Base-by-base conservation (phyloP, 352 stramenopile species). In the Globisporangium paroecandrum region DNA sequence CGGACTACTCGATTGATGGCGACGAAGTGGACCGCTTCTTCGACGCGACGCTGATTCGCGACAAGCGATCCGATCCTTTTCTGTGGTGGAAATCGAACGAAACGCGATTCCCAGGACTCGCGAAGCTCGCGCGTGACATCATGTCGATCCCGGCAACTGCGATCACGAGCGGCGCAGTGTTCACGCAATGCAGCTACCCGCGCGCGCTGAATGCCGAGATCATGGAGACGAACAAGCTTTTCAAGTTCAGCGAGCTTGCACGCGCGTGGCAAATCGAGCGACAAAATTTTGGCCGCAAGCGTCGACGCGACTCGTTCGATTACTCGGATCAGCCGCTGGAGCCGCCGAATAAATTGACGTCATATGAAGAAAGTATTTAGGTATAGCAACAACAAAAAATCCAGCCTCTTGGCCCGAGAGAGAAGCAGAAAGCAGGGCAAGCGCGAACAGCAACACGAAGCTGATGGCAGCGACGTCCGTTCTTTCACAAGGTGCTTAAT, bases 331-430 rank as follows among this genome's bases (percentile, higher is more conserved):
- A 76, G 7, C 71, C 79, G 20, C 68, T 91, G 60, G 82, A 91
- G 43, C 74, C 78, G 13, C 75, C 81, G 38, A 64, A 70, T 59
- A 91, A 90, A 73, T 71, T 90, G 69, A 62, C 82, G 66, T 79
- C 85, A 75, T 91, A 90, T 86, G 85, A 93, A 87, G 85, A 93
- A 85, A 93, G 85, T 90, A 93, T 93, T 90, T 93, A 93, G 82
- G 71, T 51, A 43, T 47, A 65, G 43, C 60, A 65, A 4, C 15
- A 51, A 47, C 38, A 47, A 38, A 1, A 24, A n/a, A 24, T 2
- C 22, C 43, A 51, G 43, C 43, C 43, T 6, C 43, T 22, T 3
- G 43, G 8, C 6, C 43, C 43, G 18, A 51, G 18, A 24, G 5
- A 7, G 15, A 65, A 20, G 27, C 25, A 47, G 27, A 24, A 61